phyloP scores from a whole-genome alignment of 2,329 filamentous ascomycete species.

The Trichoderma guizhouense region DNA sequence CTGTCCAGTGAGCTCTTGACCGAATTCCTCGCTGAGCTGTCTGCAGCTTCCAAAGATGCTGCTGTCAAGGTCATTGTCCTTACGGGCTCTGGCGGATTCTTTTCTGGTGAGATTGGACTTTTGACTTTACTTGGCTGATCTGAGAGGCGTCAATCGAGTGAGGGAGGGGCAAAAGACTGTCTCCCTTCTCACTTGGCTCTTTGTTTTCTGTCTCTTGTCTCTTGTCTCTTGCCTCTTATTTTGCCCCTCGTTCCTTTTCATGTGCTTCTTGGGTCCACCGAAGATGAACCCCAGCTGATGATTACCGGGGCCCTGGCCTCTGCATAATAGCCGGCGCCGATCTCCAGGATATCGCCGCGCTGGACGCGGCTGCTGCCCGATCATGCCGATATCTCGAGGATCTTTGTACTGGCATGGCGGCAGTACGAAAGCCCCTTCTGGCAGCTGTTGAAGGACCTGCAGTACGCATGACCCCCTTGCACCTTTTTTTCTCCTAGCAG shows the following conservation, averaged over 20 bases:
- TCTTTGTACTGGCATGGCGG: conserved; percentile 35
- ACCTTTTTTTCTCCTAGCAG: background rate
- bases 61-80: conserved; percentile 36
- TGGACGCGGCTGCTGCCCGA: conserved; percentile 33
- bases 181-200: background rate
- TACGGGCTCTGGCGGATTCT: conserved; percentile 32
- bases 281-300: conserved; percentile 15
- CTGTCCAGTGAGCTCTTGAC: conserved; percentile 50
- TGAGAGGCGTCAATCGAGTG: background rate
- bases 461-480: conserved; percentile 33
- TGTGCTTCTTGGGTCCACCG: background rate
- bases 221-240: background rate
- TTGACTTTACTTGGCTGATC: background rate
- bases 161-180: background rate
- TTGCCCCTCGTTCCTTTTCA: background rate
- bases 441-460: conserved; percentile 50
- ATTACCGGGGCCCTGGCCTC: background rate
- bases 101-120: conserved; percentile 22
- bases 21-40: conserved; percentile 37
- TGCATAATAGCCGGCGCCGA: conserved; percentile 33
- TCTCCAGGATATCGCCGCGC: conserved; percentile 34
- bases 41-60: conserved; percentile 22
- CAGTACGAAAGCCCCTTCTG: conserved; percentile 44
- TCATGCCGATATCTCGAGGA: conserved; percentile 39
- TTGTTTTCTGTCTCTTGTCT: background rate